phyloP scores from a whole-genome alignment of 257 asterid genomes.

The Solanum corneliomulleri region DNA sequence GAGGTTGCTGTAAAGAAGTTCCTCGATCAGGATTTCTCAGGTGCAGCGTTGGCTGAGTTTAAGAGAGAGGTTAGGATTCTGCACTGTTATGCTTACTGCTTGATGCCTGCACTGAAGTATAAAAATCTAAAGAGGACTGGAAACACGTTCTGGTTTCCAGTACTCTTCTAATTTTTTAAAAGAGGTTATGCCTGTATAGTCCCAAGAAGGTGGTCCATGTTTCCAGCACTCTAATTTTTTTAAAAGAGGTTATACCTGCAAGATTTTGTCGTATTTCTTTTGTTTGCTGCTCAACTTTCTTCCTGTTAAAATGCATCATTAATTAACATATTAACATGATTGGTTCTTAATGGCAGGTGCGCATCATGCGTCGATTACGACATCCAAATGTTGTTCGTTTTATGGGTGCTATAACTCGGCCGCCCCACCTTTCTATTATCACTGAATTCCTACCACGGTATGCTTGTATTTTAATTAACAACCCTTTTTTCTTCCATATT shows the following conservation, averaged over 20 bases:
- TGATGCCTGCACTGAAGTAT: background rate
- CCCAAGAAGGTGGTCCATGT: background rate
- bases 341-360: constrained; percentile 49
- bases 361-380: constrained; percentile 92
- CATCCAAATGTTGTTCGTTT: constrained; percentile 98
- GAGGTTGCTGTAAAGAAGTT: constrained; percentile 99
- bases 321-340: background rate
- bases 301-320: background rate
- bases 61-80: constrained; percentile 77
- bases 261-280: background rate
- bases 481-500: background rate
- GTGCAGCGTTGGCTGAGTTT: constrained; percentile 98
- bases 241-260: background rate
- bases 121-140: background rate
- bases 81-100: background rate
- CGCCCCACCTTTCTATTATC: constrained; percentile 91
- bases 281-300: background rate
- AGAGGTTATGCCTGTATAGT: background rate
- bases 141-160: background rate
- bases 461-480: constrained; percentile 12
- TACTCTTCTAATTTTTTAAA: background rate
- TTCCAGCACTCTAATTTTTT: background rate
- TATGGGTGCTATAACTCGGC: constrained; percentile 99
- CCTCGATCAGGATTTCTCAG: constrained; percentile 98
- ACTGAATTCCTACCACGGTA: constrained; percentile 95